phyloP scores from a whole-genome alignment of 306 rosid genomes.

The Cicer yamashitae region DNA sequence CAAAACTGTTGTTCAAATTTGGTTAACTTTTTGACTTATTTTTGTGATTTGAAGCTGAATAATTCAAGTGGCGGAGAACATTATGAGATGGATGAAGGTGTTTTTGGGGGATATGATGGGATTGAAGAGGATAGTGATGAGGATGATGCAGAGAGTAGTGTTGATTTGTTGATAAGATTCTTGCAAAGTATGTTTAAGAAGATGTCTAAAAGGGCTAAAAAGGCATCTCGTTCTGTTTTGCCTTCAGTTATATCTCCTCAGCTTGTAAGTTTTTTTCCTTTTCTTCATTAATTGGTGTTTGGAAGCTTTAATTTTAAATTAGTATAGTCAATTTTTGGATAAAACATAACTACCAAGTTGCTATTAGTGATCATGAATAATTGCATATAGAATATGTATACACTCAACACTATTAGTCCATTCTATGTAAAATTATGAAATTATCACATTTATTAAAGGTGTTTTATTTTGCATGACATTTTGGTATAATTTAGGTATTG shows the following conservation, averaged over 20 bases:
- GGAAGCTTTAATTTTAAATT: not conserved
- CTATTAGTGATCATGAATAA: not conserved
- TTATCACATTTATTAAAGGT: not conserved
- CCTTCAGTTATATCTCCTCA: conserved; percentile 65
- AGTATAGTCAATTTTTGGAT: not conserved
- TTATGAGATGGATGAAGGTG: conserved; percentile 52
- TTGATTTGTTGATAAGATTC: conserved; percentile 71
- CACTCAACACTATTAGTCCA: not conserved
- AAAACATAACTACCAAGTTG: no score
- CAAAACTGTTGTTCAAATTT: not conserved
- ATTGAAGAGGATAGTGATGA: conserved; percentile 59
- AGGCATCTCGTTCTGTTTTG: conserved; percentile 71
- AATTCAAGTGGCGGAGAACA: conserved; percentile 52
- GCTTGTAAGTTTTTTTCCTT: conserved; percentile 56
- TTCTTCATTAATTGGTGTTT: not conserved
- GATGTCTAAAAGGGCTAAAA: conserved; percentile 70
- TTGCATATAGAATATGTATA: not conserved
- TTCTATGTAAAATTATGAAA: not conserved
- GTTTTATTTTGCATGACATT: not conserved
- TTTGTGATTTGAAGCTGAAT: conserved; percentile 53
- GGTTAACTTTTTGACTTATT: not conserved
- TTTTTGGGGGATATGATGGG: conserved; percentile 55
- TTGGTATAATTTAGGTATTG: not conserved
- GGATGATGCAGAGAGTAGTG: conserved; percentile 70
- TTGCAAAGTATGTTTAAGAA: conserved; percentile 73